phyloP scores from a whole-genome alignment of 176 grass and related monocot genomes.

The sorghum (Sorghum bicolor) region DNA sequence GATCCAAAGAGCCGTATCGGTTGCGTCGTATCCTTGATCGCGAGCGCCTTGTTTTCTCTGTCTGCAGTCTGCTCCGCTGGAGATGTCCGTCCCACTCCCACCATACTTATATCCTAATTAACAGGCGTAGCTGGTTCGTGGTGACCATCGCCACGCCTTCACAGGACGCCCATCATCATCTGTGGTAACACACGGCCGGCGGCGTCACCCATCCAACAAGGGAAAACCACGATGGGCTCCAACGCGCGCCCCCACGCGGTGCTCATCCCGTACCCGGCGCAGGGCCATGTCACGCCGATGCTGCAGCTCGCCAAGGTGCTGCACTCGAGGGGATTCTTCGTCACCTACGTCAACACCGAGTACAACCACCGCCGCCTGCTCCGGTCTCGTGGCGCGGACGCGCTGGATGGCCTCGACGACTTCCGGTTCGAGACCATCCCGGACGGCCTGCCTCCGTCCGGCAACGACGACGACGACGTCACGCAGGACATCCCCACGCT shows the following conservation, averaged over 20 bases:
- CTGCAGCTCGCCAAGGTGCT: conserved; percentile 71
- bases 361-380: conserved; percentile 68
- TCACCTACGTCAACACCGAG: conserved; percentile 80
- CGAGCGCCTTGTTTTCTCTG: not conserved
- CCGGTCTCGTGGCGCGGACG: conserved; percentile 23
- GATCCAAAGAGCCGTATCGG: not conserved
- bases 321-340: conserved; percentile 57
- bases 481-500: conserved; percentile 70
- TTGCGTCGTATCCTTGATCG: not conserved
- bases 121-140: not conserved
- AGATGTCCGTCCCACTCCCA: not conserved
- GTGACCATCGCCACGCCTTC: not conserved
- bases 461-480: conserved; percentile 40
- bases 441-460: conserved; percentile 55
- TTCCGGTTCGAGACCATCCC: conserved; percentile 64
- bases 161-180: not conserved
- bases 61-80: too few relatives aligned
- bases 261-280: conserved; percentile 54
- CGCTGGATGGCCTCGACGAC: conserved; percentile 37
- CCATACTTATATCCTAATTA: not conserved
- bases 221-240: not conserved
- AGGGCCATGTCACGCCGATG: conserved; percentile 70
- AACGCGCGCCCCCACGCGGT: conserved; percentile 38
- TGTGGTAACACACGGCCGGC: too few relatives aligned
- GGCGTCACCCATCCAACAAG: too few relatives aligned